Evolutionary conservation across 2,329 filamentous ascomycete genomes (phyloP).

Genomic region (Geosmithia flava): DNA sequence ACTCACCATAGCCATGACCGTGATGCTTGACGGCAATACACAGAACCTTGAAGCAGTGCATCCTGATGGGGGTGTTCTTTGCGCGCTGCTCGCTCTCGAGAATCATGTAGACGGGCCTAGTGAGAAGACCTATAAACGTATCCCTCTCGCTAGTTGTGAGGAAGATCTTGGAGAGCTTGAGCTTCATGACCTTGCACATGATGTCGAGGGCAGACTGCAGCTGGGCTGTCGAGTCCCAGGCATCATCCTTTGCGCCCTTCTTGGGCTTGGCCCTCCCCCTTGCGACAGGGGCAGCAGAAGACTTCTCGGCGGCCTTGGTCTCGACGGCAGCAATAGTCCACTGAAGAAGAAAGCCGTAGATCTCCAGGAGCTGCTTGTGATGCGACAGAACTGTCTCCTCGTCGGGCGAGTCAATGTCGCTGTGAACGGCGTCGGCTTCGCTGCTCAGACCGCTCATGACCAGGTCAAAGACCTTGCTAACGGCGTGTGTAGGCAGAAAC

Average conservation of each 20-base stretch:
- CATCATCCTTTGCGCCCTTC: slow-evolving; percentile 69
- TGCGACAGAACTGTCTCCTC: slow-evolving; percentile 78
- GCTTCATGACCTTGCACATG: slow-evolving; percentile 91
- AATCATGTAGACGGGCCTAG: slow-evolving; percentile 83
- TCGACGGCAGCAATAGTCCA: slow-evolving; percentile 96
- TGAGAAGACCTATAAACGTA: slow-evolving; percentile 86
- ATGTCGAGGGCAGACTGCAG: slow-evolving; percentile 79
- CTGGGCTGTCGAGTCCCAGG: slow-evolving; percentile 82
- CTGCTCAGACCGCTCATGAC: slow-evolving; percentile 75
- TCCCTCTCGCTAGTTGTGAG: slow-evolving; percentile 93
- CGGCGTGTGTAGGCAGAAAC: slow-evolving; percentile 64
- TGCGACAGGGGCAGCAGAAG: slow-evolving; percentile 52
- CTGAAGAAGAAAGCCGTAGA: slow-evolving; percentile 87
- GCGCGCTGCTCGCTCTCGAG: slow-evolving; percentile 88
- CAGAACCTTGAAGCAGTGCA: slow-evolving; percentile 95
- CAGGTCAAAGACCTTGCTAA: slow-evolving; percentile 89
- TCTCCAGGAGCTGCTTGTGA: slow-evolving; percentile 85
- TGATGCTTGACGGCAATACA: slow-evolving; percentile 97
- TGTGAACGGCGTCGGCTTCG: slow-evolving; percentile 74
- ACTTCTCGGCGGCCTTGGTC: slow-evolving; percentile 84
- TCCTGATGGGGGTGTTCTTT: slow-evolving; percentile 78
- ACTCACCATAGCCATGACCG: slow-evolving; percentile 82
- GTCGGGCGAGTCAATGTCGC: slow-evolving; percentile 74
- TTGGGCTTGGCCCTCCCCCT: slow-evolving; percentile 65
- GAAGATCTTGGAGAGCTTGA: slow-evolving; percentile 88